Evolutionary conservation across 495 filamentous ascomycete genomes (phyloP).

Genomic region (Annulohypoxylon nitens): DNA sequence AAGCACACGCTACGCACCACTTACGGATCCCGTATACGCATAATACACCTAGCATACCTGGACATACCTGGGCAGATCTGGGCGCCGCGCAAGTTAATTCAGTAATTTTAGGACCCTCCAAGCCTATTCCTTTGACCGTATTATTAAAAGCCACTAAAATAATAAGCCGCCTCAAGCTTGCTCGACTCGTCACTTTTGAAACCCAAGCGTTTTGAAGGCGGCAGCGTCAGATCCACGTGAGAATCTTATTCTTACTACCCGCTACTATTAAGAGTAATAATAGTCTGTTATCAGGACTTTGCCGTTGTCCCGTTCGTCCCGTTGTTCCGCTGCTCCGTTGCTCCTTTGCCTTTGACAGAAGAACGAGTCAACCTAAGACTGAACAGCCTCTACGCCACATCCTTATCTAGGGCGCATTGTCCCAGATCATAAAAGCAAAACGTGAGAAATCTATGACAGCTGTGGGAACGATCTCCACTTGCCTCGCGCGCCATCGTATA

Average conservation of each 20-base stretch:
- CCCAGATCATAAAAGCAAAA: slow-evolving; percentile 20
- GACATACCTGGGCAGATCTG: not conserved
- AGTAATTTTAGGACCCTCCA: slow-evolving; percentile 1
- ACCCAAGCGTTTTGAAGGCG: slow-evolving; percentile 29
- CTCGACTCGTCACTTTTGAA: slow-evolving; percentile 19
- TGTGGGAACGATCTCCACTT: slow-evolving; percentile 44
- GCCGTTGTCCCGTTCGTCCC: not conserved
- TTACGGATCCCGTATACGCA: slow-evolving; percentile 14
- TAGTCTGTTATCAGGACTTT: slow-evolving; percentile 1
- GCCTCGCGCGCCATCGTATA: slow-evolving; percentile 34
- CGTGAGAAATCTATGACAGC: slow-evolving; percentile 23
- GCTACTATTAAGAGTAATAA: slow-evolving; percentile 18
- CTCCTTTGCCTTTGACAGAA: slow-evolving; percentile 14
- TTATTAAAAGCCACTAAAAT: slow-evolving; percentile 30
- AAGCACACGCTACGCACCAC: not conserved
- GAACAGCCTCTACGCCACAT: slow-evolving; percentile 21
- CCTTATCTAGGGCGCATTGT: slow-evolving; percentile 4
- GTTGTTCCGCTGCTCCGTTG: not conserved
- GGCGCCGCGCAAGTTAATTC: not conserved
- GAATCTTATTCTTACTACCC: slow-evolving; percentile 42
- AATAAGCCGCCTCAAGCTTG: slow-evolving; percentile 22
- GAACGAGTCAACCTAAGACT: slow-evolving; percentile 15
- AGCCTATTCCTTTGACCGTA: slow-evolving; percentile 23
- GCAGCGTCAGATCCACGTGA: slow-evolving; percentile 37
- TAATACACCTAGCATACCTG: no score